A percentile compares a stretch with the other conserved stretches of the same genome.
phyloP scores from a whole-genome alignment of 2,329 filamentous ascomycete species.

The Grosmannia serpens region DNA sequence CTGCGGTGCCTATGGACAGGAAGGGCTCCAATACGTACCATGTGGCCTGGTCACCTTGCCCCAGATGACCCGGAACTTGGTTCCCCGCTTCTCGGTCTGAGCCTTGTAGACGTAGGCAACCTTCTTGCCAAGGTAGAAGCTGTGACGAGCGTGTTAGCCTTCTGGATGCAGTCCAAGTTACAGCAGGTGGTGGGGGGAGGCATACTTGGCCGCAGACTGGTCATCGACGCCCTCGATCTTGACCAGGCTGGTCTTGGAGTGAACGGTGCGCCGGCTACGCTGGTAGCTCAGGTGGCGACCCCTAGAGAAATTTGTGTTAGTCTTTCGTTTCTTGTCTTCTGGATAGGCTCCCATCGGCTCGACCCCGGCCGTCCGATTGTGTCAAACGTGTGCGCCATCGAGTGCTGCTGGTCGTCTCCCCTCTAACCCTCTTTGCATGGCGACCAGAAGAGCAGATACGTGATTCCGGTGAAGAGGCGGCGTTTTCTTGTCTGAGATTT shows the following conservation, averaged over 20 bases:
- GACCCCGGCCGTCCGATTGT: constrained; percentile 1
- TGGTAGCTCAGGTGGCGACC: constrained; percentile 98
- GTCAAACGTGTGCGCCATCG: background rate
- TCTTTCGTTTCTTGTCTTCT: constrained; percentile 1
- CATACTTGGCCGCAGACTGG: constrained; percentile 76
- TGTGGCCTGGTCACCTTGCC: constrained; percentile 18
- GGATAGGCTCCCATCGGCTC: background rate
- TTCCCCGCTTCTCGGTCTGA: constrained; percentile 87
- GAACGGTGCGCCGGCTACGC: constrained; percentile 84
- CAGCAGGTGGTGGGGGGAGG: constrained; percentile 12
- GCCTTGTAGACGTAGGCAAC: constrained; percentile 98
- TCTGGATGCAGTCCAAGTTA: background rate
- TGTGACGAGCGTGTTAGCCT: constrained; percentile 16
- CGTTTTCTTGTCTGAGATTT: too few relatives aligned
- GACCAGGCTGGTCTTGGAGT: constrained; percentile 85
- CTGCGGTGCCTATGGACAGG: too few relatives aligned
- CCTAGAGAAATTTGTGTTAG: constrained; percentile 38
- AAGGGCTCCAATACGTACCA: constrained; percentile 6
- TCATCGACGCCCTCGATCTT: constrained; percentile 98
- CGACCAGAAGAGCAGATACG: too few relatives aligned
- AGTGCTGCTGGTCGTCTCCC: too few relatives aligned
- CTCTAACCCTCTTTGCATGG: too few relatives aligned
- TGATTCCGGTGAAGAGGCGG: too few relatives aligned
- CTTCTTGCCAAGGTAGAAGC: constrained; percentile 98
- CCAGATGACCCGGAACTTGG: constrained; percentile 75